Evolutionary conservation across 345 rosid genomes (phyloP), one percentile per base, ranked within the genome.

Genomic region (Arabidopsis thaliana): DNA sequence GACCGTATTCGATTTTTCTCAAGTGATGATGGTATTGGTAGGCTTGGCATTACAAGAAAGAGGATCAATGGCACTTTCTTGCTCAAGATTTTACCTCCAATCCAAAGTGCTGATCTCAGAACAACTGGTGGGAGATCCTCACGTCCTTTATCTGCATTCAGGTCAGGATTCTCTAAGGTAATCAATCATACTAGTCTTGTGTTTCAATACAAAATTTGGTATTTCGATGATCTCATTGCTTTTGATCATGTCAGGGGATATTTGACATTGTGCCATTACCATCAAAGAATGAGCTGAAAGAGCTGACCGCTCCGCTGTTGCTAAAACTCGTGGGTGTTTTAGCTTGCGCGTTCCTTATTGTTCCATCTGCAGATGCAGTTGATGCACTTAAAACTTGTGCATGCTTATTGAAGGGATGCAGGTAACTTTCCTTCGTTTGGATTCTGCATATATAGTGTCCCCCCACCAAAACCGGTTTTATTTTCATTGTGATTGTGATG

Each of bases 361-460:
- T 86, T 80, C 98, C 98, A 46, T 90, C 97, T 62, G 97, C 96
- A 11, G 85, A 82, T 14, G 98, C 97, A 10, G 91, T 84, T 69
- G 98, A 94, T 79, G 92, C 98, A 16, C 93, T 94, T 74, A 94
- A 91, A 80, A 94, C 98, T 36, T 94, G 98, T 68, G 53, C 93
- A 49, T 94, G 98, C 85, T 87, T 94, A 68, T 68, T 94, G 65
- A 88, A 86, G 81, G 93, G 85, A 38, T 94, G 97, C 97, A 90
- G 98, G 98, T 94, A 84, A 5, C 37, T 63, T 69, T 52, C 12
- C 32, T 65, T 71, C 42, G 6, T 24, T 53, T 62, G 5, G 42
- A 33, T 63, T 71, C 49, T 49, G 8, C 36, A 8, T 28, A 28
- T 28, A 28, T 28, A 1, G 32, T 28, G 32, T 28, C 4, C 0